phyloP scores from a whole-genome alignment of 257 asterid species.

The Jaltomata sinuosa region DNA sequence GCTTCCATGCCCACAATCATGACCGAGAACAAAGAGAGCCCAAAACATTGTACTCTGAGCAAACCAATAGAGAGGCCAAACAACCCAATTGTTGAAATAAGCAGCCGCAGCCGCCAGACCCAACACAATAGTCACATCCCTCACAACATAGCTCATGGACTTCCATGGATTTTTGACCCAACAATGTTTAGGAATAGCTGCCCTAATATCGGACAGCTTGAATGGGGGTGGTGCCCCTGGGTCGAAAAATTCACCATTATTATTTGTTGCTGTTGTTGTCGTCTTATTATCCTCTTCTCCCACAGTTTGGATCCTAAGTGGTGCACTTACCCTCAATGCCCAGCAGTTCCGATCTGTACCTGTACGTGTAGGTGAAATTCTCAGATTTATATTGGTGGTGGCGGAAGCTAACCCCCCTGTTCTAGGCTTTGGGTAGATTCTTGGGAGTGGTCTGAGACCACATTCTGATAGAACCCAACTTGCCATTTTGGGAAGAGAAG shows the following conservation, averaged over 20 bases:
- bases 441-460: slow-evolving; percentile 32
- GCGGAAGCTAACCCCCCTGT: slow-evolving; percentile 11
- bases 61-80: slow-evolving; percentile 94
- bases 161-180: slow-evolving; percentile 91
- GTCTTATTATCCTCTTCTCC: slow-evolving; percentile 27
- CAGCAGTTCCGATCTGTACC: slow-evolving; percentile 20
- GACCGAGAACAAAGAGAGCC: slow-evolving; percentile 99
- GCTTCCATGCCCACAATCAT: slow-evolving; percentile 99
- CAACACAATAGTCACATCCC: slow-evolving; percentile 68
- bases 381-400: slow-evolving; percentile 16
- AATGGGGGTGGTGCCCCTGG: slow-evolving; percentile 81
- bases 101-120: slow-evolving; percentile 88
- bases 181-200: slow-evolving; percentile 91
- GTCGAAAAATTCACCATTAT: slow-evolving; percentile 35
- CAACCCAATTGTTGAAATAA: slow-evolving; percentile 66
- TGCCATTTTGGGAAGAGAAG: slow-evolving; percentile 12
- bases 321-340: slow-evolving; percentile 78
- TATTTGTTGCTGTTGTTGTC: neutral
- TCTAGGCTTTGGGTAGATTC: slow-evolving; percentile 27
- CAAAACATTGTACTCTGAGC: slow-evolving; percentile 97
- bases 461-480: slow-evolving; percentile 35
- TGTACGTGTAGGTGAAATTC: slow-evolving; percentile 19
- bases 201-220: slow-evolving; percentile 62
- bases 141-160: slow-evolving; percentile 81
- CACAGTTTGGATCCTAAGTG: slow-evolving; percentile 37